Evolutionary conservation across 495 filamentous ascomycete genomes (phyloP).

Genomic region (Hyaloscypha variabilis): DNA sequence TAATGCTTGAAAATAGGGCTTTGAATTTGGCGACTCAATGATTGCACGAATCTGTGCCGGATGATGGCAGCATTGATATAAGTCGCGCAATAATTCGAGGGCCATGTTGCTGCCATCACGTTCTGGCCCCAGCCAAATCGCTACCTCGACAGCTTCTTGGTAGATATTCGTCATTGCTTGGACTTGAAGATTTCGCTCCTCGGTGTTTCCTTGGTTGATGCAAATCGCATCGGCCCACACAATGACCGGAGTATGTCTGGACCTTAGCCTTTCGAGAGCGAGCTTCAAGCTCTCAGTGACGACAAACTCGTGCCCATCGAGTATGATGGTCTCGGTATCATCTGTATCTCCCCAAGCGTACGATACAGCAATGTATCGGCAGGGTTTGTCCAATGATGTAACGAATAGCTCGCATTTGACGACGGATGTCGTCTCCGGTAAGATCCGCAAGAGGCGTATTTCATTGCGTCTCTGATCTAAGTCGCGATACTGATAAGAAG

Average conservation of each 20-base stretch:
- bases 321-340: conserved; percentile 21
- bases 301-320: conserved; percentile 27
- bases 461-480: conserved; percentile 9
- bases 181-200: too few relatives aligned
- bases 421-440: conserved; percentile 14
- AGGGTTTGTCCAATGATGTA: conserved; percentile 20
- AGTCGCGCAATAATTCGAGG: too few relatives aligned
- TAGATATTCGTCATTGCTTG: too few relatives aligned
- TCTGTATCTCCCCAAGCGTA: conserved; percentile 35
- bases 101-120: not conserved
- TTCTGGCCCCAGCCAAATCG: too few relatives aligned
- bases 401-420: conserved; percentile 31
- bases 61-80: too few relatives aligned
- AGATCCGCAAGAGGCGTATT: conserved; percentile 24
- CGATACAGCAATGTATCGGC: conserved; percentile 30
- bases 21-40: too few relatives aligned
- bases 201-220: conserved; percentile 15
- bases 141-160: too few relatives aligned
- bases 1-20: too few relatives aligned
- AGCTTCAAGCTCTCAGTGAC: conserved; percentile 26
- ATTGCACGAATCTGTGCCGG: too few relatives aligned
- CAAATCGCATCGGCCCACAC: conserved; percentile 26
- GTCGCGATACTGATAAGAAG: conserved; percentile 16
- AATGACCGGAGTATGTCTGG: conserved; percentile 8
- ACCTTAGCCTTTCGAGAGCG: conserved; percentile 28